Percentiles rank a stretch among this genome's conserved stretches.
Evolutionary conservation across 139 green algal genomes (phyloP).

Genomic region (Asterochloris erici): DNA sequence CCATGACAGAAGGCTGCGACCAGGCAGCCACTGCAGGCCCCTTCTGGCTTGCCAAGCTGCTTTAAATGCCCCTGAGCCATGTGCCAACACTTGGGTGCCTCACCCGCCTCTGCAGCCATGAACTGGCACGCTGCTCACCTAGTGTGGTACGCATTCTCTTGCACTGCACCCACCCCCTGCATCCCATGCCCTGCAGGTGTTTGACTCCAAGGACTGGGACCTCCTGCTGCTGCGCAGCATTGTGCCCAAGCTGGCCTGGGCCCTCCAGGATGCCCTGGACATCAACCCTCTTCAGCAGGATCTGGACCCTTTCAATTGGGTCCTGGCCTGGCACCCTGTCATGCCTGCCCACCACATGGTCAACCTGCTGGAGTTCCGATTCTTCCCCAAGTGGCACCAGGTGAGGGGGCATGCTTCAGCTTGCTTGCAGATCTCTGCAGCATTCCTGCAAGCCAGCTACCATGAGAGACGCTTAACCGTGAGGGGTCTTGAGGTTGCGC

Average conservation of each 20-base stretch:
- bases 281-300: slow-evolving; percentile 82
- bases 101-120: not conserved
- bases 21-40: too few species aligned
- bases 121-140: not conserved
- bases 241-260: slow-evolving; percentile 83
- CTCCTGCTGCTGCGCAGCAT: slow-evolving; percentile 69
- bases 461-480: too few species aligned
- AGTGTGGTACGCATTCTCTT: too few species aligned
- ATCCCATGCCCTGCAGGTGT: slow-evolving; percentile 45
- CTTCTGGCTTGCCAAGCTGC: too few species aligned
- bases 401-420: too few species aligned
- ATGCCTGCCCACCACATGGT: slow-evolving; percentile 39
- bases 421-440: too few species aligned
- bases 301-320: slow-evolving; percentile 77
- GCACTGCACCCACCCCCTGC: not conserved
- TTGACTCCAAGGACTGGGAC: slow-evolving; percentile 77
- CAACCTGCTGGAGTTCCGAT: slow-evolving; percentile 53
- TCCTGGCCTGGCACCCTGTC: slow-evolving; percentile 73
- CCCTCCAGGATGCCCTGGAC: slow-evolving; percentile 55
- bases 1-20: too few species aligned
- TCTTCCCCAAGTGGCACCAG: slow-evolving; percentile 84
- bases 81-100: not conserved
- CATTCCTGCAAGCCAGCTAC: too few species aligned
- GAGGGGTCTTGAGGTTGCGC: too few species aligned
- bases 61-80: too few species aligned